Evolutionary conservation across 2,329 filamentous ascomycete genomes (phyloP).

Genomic region (Cercospora brassicicola): DNA sequence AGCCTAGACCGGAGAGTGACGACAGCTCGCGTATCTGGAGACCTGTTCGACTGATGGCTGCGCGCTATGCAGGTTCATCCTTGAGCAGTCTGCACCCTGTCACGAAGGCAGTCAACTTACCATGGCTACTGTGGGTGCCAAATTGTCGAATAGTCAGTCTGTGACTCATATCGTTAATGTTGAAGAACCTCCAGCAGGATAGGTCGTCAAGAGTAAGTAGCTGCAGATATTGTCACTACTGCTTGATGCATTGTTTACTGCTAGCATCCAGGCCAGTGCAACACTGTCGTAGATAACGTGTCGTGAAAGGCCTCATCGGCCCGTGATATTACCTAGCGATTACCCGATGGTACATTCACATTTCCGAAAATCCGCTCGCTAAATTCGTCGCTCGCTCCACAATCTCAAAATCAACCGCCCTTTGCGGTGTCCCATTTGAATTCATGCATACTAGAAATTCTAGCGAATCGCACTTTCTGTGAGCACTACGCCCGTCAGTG

Average conservation of each 20-base stretch:
- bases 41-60: background rate
- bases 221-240: background rate
- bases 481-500: background rate
- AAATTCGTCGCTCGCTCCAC: background rate
- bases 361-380: background rate
- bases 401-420: background rate
- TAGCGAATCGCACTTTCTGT: background rate
- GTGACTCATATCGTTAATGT: background rate
- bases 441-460: background rate
- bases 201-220: background rate
- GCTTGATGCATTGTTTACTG: background rate
- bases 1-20: background rate
- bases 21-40: background rate
- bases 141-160: background rate
- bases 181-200: background rate
- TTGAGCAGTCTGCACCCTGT: background rate
- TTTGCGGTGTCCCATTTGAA: background rate
- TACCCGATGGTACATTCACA: background rate
- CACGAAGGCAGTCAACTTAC: background rate
- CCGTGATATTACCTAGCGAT: background rate
- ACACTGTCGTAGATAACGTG: background rate
- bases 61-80: background rate
- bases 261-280: background rate
- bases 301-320: background rate
- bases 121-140: background rate